A percentile compares a stretch with the other conserved stretches of the same genome.
These are phyloP conservation scores for Paraconiothyrium brasiliense DNA, from an alignment of 2,329 filamentous ascomycete genomes.

Conservation along the genomic window DNA sequence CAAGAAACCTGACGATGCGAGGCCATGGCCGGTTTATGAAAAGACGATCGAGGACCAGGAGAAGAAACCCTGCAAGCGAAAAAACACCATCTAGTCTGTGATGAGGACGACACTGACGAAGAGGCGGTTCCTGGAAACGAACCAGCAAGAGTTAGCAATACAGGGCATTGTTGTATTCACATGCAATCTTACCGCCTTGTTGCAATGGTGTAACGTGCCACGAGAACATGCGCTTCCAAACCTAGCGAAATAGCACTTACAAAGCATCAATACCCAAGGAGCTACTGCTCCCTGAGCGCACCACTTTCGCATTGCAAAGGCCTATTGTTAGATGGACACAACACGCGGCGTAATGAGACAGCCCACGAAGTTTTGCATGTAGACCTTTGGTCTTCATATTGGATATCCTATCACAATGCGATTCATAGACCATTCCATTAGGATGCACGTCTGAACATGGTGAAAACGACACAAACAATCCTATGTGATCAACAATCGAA, in stretches of 20 bases:
- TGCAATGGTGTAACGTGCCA: background rate
- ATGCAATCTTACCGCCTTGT: background rate
- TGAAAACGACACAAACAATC: no score
- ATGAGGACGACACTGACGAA: background rate
- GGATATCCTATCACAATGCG: background rate
- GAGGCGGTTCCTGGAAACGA: background rate
- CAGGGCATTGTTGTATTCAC: background rate
- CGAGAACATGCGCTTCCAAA: background rate
- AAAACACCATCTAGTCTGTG: background rate
- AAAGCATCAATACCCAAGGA: background rate
- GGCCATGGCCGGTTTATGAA: no score
- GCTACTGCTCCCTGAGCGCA: background rate
- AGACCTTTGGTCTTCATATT: background rate
- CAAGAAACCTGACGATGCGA: no score
- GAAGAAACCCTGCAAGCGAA: no score
- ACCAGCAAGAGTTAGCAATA: no score
- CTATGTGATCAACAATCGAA: no score
- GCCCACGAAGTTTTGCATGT: background rate
- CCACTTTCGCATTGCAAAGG: background rate
- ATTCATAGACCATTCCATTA: no score
- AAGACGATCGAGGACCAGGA: no score
- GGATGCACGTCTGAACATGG: no score
- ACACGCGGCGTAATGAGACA: background rate
- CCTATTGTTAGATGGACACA: background rate
- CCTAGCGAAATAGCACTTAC: background rate